Evolutionary conservation across 129 eudicot species (phyloP).

Genomic region (Escallonia herrerae): DNA sequence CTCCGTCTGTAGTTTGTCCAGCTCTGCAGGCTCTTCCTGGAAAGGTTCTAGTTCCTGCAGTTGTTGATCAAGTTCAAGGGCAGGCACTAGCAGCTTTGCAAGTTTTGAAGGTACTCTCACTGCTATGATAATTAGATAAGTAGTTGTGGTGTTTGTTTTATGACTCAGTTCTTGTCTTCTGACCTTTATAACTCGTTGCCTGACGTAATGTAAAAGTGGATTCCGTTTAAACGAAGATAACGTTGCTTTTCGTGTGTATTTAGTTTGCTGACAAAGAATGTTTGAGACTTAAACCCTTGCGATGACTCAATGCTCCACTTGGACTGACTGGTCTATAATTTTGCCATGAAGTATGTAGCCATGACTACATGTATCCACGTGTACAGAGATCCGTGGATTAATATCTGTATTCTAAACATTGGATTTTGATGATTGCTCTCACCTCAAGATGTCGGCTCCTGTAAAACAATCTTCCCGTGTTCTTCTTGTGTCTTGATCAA

Average conservation of each 20-base stretch:
- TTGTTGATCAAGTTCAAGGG: constrained; percentile 79
- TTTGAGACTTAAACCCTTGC: neutral
- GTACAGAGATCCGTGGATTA: too few relatives aligned
- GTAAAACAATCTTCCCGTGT: too few relatives aligned
- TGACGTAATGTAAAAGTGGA: neutral
- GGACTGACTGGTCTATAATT: too few relatives aligned
- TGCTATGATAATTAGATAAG: constrained; percentile 1
- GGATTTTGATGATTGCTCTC: too few relatives aligned
- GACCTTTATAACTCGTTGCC: neutral
- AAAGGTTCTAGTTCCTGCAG: constrained; percentile 87
- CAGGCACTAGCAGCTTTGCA: constrained; percentile 93
- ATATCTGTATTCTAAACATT: too few relatives aligned
- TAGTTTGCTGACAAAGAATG: neutral
- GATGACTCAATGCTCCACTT: neutral
- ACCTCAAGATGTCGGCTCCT: too few relatives aligned
- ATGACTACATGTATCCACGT: too few relatives aligned
- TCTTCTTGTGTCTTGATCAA: too few relatives aligned
- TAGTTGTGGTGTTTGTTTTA: neutral
- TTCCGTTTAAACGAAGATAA: neutral
- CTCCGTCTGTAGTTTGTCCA: constrained; percentile 82
- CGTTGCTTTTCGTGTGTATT: neutral
- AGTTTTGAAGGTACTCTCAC: constrained; percentile 64
- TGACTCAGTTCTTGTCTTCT: neutral
- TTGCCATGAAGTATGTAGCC: too few relatives aligned
- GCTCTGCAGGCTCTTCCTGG: constrained; percentile 65